phyloP scores from a whole-genome alignment of 331 rosid genomes.

The Quercus lobata region DNA sequence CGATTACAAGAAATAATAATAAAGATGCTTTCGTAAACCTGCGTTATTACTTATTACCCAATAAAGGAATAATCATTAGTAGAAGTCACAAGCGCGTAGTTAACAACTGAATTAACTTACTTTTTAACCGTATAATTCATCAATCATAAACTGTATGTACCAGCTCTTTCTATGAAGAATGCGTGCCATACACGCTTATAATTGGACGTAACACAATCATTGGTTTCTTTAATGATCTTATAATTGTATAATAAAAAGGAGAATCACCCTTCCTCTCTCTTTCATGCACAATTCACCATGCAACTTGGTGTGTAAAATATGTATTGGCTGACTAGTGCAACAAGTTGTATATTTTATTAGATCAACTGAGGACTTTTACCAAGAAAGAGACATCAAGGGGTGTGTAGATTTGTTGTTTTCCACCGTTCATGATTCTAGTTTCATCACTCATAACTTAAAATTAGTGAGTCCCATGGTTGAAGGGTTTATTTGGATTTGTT shows the following conservation, averaged over 20 bases:
- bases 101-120: no score
- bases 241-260: not conserved
- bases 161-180: not conserved
- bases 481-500: no score
- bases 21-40: not conserved
- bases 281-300: not conserved
- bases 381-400: not conserved
- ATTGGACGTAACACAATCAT: not conserved
- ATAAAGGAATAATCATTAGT: not conserved
- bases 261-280: not conserved
- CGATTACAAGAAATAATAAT: not conserved
- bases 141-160: no score
- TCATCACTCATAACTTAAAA: no score
- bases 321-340: no score
- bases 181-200: not conserved
- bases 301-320: not conserved
- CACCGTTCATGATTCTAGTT: rapidly evolving
- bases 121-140: no score
- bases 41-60: not conserved
- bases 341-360: not conserved
- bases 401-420: no score
- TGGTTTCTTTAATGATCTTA: not conserved
- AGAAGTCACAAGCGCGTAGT: not conserved
- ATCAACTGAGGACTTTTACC: not conserved
- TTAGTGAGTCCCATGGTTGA: no score